phyloP scores from a whole-genome alignment of 73 alveolate species.

The Tetrahymena borealis region DNA sequence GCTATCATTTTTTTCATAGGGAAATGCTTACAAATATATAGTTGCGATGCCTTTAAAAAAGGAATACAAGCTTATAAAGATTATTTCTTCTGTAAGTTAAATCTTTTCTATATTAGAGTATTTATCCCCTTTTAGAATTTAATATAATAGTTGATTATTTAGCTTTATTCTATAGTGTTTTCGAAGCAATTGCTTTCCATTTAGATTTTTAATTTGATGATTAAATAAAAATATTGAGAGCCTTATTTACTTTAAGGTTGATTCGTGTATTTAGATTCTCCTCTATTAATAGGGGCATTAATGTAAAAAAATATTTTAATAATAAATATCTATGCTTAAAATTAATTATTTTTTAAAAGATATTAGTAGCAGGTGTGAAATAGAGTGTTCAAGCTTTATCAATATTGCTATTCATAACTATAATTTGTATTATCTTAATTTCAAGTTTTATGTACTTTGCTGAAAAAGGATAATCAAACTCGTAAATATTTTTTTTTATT shows the following conservation, averaged over 20 bases:
- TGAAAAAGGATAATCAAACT: conserved; percentile 1
- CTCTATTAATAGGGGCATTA: conserved; percentile 11
- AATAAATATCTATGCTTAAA: too few relatives aligned
- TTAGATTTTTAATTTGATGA: background rate
- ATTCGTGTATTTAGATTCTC: conserved; percentile 11
- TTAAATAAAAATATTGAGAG: conserved; percentile 18
- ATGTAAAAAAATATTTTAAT: background rate
- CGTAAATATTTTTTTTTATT: background rate
- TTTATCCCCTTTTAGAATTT: background rate
- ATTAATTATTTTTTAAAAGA: background rate
- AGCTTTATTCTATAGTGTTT: conserved; percentile 3
- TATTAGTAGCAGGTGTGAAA: conserved; percentile 23
- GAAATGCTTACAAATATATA: background rate
- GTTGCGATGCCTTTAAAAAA: background rate
- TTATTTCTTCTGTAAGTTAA: background rate
- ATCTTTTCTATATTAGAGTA: background rate
- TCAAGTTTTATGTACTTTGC: conserved; percentile 37
- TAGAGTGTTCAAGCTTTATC: conserved; percentile 33
- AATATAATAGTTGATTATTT: conserved; percentile 8
- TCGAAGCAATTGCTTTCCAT: background rate
- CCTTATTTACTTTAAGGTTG: conserved; percentile 9
- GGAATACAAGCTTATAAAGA: background rate
- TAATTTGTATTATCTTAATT: conserved; percentile 27
- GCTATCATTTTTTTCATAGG: background rate
- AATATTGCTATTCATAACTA: conserved; percentile 5